These are phyloP conservation scores for Nevesoporus exiguus DNA, from an alignment of 768 basidiomycete genomes.

Conservation along the genomic window DNA sequence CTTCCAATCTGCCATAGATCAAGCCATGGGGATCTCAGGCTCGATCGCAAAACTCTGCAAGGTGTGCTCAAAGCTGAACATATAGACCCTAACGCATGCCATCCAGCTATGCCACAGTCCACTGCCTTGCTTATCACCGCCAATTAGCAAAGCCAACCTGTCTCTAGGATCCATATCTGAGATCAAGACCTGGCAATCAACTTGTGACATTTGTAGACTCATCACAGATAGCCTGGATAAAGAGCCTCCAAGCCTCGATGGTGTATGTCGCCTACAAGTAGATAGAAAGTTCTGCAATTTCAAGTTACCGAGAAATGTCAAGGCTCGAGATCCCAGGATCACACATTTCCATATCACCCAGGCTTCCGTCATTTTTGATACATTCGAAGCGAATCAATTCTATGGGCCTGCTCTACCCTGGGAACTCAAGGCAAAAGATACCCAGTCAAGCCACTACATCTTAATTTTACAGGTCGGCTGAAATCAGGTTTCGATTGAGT, in stretches of 20 bases:
- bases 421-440: neutral
- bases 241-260: neutral
- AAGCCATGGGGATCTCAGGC: neutral
- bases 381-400: neutral
- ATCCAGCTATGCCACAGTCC: neutral
- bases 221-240: neutral
- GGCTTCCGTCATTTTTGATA: neutral
- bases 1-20: neutral
- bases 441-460: neutral
- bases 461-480: neutral
- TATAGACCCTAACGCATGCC: neutral
- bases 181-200: conserved; percentile 10
- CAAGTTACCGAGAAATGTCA: neutral
- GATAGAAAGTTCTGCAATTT: neutral
- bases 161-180: conserved; percentile 11
- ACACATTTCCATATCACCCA: neutral
- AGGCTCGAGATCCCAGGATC: neutral
- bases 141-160: neutral
- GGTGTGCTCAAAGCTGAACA: neutral
- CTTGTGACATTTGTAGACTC: neutral
- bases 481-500: neutral
- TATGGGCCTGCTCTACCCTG: neutral
- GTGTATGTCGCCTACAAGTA: neutral
- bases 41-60: neutral
- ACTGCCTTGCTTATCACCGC: neutral